These are phyloP conservation scores for Blastomyces parvus DNA, from an alignment of 2,329 filamentous ascomycete species.

Conservation along the genomic window DNA sequence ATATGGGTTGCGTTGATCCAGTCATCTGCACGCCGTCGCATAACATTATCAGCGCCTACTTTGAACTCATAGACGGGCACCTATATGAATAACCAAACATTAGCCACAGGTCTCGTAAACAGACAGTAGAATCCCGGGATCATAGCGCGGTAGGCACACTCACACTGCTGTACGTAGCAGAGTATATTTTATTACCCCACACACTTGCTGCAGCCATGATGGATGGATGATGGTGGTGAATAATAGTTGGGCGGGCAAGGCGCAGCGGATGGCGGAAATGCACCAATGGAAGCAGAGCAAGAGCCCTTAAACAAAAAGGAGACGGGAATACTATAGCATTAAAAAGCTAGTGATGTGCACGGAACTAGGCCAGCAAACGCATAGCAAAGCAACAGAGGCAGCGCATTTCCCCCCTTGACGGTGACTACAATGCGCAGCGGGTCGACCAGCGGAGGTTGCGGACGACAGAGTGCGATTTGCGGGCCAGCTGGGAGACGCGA, in stretches of 20 bases:
- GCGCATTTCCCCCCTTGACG: background rate
- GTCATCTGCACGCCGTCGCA: constrained; percentile 84
- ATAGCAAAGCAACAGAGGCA: background rate
- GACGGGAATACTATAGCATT: background rate
- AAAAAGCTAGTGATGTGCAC: background rate
- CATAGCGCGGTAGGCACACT: constrained; percentile 20
- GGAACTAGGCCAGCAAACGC: background rate
- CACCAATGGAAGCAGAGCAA: background rate
- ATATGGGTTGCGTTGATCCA: constrained; percentile 99
- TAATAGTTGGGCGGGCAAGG: background rate
- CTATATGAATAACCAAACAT: constrained; percentile 37
- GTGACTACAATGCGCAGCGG: background rate
- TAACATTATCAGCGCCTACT: constrained; percentile 82
- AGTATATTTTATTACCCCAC: constrained; percentile 44
- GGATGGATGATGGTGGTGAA: background rate
- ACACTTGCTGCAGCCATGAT: constrained; percentile 1
- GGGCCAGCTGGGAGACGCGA: constrained; percentile 23
- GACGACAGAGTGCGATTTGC: background rate
- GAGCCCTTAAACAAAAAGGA: background rate
- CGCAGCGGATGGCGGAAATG: background rate
- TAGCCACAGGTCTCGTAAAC: constrained; percentile 8
- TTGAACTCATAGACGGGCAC: constrained; percentile 93
- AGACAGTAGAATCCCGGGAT: background rate
- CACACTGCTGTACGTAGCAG: constrained; percentile 57
- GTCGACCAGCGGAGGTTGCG: background rate